These are phyloP conservation scores for Aspergillus cavernicola DNA, from an alignment of 495 filamentous ascomycete genomes.

Conservation along the genomic window DNA sequence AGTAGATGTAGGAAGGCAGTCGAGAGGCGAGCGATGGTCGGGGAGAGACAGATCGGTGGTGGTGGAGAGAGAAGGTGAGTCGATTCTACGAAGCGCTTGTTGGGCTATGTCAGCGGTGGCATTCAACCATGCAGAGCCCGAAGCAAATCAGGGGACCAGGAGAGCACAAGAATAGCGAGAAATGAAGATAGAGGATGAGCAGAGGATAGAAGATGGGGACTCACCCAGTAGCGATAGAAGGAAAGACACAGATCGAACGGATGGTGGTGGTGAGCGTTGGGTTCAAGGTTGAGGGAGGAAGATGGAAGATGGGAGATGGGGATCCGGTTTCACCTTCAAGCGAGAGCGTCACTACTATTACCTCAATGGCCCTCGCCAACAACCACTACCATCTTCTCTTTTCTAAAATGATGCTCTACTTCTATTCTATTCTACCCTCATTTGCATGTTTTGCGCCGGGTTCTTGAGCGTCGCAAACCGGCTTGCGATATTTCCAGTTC, in stretches of 20 bases:
- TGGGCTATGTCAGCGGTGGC: conserved; percentile 42
- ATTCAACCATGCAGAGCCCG: conserved; percentile 25
- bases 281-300: too few relatives aligned
- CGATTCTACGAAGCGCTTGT: conserved; percentile 40
- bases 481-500: conserved; percentile 10
- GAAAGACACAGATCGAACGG: conserved; percentile 6
- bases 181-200: background rate
- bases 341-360: conserved; percentile 36
- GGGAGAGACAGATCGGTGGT: conserved; percentile 24
- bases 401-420: background rate
- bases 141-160: conserved; percentile 26
- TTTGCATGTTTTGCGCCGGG: conserved; percentile 10
- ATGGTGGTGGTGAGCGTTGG: conserved; percentile 16
- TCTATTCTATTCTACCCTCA: background rate
- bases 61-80: conserved; percentile 19
- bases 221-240: conserved; percentile 21
- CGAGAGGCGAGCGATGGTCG: conserved; percentile 26
- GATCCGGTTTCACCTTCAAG: conserved; percentile 39
- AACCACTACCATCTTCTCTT: conserved; percentile 13
- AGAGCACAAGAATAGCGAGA: conserved; percentile 8
- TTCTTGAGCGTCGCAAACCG: conserved; percentile 15
- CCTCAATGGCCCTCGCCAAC: conserved; percentile 26
- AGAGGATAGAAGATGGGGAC: conserved; percentile 7
- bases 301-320: conserved; percentile 1
- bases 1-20: conserved; percentile 17